Evolutionary conservation across 108 stramenopile genomes (phyloP).

Genomic region (Chaetoceros tenuissimus): DNA sequence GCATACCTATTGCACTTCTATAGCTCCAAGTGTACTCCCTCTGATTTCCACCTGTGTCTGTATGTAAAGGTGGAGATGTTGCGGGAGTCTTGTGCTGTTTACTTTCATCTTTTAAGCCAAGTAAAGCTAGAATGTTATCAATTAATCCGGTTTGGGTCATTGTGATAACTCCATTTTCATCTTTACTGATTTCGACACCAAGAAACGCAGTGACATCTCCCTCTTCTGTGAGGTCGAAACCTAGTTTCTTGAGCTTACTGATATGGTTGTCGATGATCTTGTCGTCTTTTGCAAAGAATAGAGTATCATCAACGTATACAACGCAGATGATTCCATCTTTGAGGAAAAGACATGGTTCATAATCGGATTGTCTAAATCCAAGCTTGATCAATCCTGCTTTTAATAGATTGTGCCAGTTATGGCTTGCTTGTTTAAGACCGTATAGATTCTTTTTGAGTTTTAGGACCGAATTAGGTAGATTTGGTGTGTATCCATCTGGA

Average conservation of each 20-base stretch:
- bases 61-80: conserved; percentile 7
- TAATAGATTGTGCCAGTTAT: too few relatives aligned
- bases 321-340: conserved; percentile 10
- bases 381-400: too few relatives aligned
- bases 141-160: conserved; percentile 15
- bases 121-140: background rate
- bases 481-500: conserved; percentile 7
- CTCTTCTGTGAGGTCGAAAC: conserved; percentile 1
- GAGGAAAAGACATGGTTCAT: conserved; percentile 36
- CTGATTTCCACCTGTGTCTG: conserved; percentile 7
- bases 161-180: conserved; percentile 2
- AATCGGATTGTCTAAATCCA: conserved; percentile 4
- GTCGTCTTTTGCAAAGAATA: background rate
- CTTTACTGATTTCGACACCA: conserved; percentile 18
- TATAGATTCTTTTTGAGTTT: conserved; percentile 1
- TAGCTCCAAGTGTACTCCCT: background rate
- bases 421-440: too few relatives aligned
- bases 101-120: background rate
- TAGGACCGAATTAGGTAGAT: conserved; percentile 3
- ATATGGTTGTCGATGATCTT: too few relatives aligned
- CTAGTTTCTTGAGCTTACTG: background rate
- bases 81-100: background rate
- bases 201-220: conserved; percentile 9
- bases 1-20: too few relatives aligned
- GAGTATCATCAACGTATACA: conserved; percentile 22